Conservation (phyloP, 495 filamentous ascomycete species). For the Hyaloscypha variabilis region DNA sequence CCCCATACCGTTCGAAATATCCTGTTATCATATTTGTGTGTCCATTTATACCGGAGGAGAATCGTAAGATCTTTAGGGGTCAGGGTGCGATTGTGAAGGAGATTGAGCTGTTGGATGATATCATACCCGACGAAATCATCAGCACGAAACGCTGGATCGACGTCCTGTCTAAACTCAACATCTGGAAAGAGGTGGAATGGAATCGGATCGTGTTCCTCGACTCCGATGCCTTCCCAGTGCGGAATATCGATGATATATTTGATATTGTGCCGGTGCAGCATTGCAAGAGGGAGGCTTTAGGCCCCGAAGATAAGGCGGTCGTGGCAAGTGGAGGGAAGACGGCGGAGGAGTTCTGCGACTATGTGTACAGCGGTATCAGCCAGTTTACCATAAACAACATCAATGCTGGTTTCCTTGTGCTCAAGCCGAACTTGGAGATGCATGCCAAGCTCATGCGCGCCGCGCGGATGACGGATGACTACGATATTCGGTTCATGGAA, state of each 20-base stretch:
- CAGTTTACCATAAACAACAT: constrained; percentile 1
- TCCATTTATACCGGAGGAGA: constrained; percentile 13
- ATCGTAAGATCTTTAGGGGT: constrained; percentile 9
- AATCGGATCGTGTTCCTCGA: constrained; percentile 7
- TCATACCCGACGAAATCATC: constrained; percentile 8
- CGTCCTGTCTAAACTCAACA: constrained; percentile 12
- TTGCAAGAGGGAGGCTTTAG: constrained; percentile 4
- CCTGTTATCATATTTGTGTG: constrained; percentile 16
- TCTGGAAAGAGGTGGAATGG: constrained; percentile 15
- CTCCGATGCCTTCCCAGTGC: constrained; percentile 10
- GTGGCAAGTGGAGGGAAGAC: constrained; percentile 1
- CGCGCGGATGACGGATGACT: constrained; percentile 7
- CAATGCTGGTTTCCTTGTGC: constrained; percentile 8
- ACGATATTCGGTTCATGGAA: neutral
- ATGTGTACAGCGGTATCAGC: constrained; percentile 1
- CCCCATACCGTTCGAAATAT: constrained; percentile 3
- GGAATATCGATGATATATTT: constrained; percentile 17
- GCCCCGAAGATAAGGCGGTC: constrained; percentile 9
- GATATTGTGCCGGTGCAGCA: constrained; percentile 13
- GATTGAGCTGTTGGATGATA: constrained; percentile 17
- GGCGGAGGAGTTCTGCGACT: constrained; percentile 10
- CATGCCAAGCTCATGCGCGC: constrained; percentile 14
- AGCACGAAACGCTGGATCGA: constrained; percentile 15
- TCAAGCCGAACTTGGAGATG: constrained; percentile 15
- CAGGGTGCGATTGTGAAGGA: constrained; percentile 14